Percentiles rank a stretch among this genome's conserved stretches.
Evolutionary conservation across 2,329 filamentous ascomycete genomes (phyloP).

Genomic region (Teratosphaeria epicoccoides): DNA sequence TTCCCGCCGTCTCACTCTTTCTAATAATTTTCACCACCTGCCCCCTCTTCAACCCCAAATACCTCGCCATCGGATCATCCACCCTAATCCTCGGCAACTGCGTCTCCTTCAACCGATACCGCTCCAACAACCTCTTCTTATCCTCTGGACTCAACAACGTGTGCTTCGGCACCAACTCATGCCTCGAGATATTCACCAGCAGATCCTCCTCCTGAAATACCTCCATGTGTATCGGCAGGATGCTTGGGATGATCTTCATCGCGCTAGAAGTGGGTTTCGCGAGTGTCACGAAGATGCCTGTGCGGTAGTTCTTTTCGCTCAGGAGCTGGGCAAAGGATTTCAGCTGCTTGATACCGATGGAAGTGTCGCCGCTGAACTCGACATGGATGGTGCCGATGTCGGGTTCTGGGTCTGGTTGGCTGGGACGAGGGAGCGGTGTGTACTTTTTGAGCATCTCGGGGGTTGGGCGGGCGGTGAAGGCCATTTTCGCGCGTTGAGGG

Average conservation of each 20-base stretch:
- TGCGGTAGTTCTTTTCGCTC: constrained; percentile 68
- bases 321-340: constrained; percentile 80
- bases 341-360: constrained; percentile 84
- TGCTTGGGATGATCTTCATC: constrained; percentile 71
- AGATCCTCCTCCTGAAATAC: constrained; percentile 93
- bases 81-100: constrained; percentile 87
- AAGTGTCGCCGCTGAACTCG: constrained; percentile 73
- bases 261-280: constrained; percentile 75
- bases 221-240: constrained; percentile 74
- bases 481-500: constrained; percentile 71
- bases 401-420: constrained; percentile 34
- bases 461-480: constrained; percentile 78
- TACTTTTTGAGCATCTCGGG: constrained; percentile 76
- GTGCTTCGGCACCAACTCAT: constrained; percentile 92
- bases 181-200: constrained; percentile 94
- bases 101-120: constrained; percentile 94
- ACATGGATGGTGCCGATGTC: constrained; percentile 85
- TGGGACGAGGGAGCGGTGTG: constrained; percentile 56
- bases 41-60: constrained; percentile 78
- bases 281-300: constrained; percentile 80
- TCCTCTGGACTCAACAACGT: constrained; percentile 82
- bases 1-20: constrained; percentile 85
- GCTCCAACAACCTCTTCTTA: constrained; percentile 71
- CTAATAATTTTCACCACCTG: constrained; percentile 98
- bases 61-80: constrained; percentile 85